Base-by-base conservation (phyloP, 768 basidiomycete genomes). In the Termitomyces sp. region DNA sequence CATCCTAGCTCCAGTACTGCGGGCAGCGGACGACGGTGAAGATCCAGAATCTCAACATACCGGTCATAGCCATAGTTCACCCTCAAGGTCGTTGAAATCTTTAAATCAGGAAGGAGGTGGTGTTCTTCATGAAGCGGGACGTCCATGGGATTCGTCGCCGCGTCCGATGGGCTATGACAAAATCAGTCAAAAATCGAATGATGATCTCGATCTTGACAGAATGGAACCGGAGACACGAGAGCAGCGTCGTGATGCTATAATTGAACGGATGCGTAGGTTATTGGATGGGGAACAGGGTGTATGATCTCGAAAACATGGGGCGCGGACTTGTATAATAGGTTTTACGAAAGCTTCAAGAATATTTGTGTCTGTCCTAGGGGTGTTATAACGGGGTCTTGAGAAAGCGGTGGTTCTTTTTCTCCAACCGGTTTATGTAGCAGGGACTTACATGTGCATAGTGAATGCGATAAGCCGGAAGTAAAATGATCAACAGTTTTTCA, bases 221-320 rank as follows among this genome's bases (percentile, higher is more conserved):
- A 53, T 55, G 50, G 51, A 53, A 22, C n/a, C 37, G 3, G 49
- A 58, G 19, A 17, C 28, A 24, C 35, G 57, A 15, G 49, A 55
- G 30, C 47, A 47, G 24, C 58, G 58, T 17, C 54, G 45, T 10
- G 58, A 51, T 32, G 58, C 45, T 32, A 34, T 58, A 19, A 26
- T 58, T 17, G 50, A 58, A 44, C 44, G 38, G 40, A 58, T 58
- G 58, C 58, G 54, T 42, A 48, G 26, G 40, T 54, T 58, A 12
- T 37, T 58, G 11, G 51, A 58, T 21, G 58, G 54, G 34, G 48
- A 58, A 24, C 38, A 48, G 17, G 34, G 17, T 28, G 19, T 21
- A 46, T 24, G 24, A 24, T 24, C 34, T 48, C 19, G 15, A 47
- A 38, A 26, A n/a, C 24, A 21, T 15, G 17, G 24, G 15, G 30